phyloP scores from a whole-genome alignment of 441 rosid genomes.

The Populus trichocarpa region DNA sequence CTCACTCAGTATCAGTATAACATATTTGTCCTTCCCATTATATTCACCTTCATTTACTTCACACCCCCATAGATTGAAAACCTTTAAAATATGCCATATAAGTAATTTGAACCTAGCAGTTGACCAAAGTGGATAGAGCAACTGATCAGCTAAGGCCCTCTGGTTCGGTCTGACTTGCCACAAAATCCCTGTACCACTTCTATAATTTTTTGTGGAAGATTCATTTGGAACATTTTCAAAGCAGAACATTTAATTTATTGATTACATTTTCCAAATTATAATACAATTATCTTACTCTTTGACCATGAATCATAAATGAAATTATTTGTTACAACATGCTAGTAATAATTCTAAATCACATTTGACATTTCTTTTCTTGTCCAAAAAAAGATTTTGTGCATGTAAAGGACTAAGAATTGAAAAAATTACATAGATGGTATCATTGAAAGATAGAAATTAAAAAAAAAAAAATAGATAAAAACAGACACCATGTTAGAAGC shows the following conservation, averaged over 20 bases:
- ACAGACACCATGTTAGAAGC: not conserved
- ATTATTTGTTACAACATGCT: not conserved
- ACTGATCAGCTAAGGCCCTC: not conserved
- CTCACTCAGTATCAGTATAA: not conserved
- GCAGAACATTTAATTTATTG: no score
- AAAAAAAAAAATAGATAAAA: no score
- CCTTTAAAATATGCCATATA: not conserved
- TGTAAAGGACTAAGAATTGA: not conserved
- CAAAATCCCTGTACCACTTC: not conserved
- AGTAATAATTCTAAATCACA: not conserved
- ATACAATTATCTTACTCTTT: not conserved
- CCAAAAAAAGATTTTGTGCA: no score
- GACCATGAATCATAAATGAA: not conserved
- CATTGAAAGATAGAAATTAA: not conserved
- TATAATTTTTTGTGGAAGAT: not conserved
- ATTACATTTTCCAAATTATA: not conserved
- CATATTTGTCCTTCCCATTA: not conserved
- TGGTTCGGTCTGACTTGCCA: not conserved
- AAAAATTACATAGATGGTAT: not conserved
- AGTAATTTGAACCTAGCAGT: not conserved
- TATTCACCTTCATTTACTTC: not conserved
- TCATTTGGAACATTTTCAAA: not conserved
- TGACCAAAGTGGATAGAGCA: not conserved
- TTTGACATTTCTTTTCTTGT: not conserved
- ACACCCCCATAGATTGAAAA: not conserved